phyloP scores from a whole-genome alignment of 1,284 basidiomycete species.

The Ganoderma lingzhi region DNA sequence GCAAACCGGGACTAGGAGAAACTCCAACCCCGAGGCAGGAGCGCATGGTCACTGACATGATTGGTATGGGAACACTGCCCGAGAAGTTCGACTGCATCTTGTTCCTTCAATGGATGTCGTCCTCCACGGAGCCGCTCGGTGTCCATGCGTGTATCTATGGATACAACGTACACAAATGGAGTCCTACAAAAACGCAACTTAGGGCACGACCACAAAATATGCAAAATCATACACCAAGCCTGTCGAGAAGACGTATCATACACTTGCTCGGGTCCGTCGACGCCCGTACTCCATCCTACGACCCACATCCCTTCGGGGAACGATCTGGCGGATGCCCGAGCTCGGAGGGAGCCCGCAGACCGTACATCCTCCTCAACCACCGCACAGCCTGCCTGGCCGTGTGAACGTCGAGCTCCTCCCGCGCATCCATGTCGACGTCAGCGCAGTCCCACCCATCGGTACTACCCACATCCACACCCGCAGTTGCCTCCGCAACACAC shows the following conservation, averaged over 20 bases:
- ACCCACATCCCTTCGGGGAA: neutral
- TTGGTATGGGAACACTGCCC: neutral
- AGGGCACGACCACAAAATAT: neutral
- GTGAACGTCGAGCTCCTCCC: conserved; percentile 14
- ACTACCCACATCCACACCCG: neutral
- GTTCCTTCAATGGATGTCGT: neutral
- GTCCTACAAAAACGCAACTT: neutral
- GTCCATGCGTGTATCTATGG: neutral
- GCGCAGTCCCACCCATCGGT: neutral
- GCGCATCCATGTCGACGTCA: neutral
- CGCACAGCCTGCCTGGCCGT: conserved; percentile 22
- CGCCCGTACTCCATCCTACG: neutral
- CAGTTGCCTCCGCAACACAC: neutral
- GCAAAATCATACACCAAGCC: neutral
- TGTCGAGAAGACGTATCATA: neutral
- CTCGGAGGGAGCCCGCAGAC: conserved; percentile 11
- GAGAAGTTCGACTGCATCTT: neutral
- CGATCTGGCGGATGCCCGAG: neutral
- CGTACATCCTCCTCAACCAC: conserved; percentile 24
- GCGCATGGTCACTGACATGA: too few species aligned
- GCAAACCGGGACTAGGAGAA: too few species aligned
- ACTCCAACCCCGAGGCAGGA: too few species aligned
- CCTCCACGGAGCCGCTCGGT: neutral
- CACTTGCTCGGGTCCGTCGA: neutral
- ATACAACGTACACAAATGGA: neutral